phyloP scores from a whole-genome alignment of 1,284 basidiomycete species.

The Omphalotus olearius region DNA sequence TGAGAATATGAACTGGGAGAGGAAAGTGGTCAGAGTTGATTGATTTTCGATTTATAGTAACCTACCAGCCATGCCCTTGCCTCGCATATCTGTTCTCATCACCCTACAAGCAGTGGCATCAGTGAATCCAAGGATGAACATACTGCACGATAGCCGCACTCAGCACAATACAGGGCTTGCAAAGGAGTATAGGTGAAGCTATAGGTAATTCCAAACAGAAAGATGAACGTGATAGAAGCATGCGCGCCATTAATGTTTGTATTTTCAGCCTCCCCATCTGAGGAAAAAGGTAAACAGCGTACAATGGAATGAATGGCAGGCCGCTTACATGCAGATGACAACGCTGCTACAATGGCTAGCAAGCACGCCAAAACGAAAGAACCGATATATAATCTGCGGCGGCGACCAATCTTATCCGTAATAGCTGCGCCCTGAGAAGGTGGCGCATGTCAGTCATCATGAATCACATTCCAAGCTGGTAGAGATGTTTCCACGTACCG shows the following conservation, averaged over 20 bases:
- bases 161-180: constrained; percentile 26
- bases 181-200: constrained; percentile 25
- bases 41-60: background rate
- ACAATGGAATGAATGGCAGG: background rate
- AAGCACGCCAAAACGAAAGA: constrained; percentile 21
- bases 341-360: constrained; percentile 21
- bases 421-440: constrained; percentile 20
- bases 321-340: constrained; percentile 21
- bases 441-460: background rate
- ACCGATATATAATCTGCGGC: constrained; percentile 23
- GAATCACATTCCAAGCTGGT: background rate
- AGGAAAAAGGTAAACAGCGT: background rate
- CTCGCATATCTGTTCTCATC: constrained; percentile 26
- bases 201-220: constrained; percentile 24
- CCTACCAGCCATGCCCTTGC: constrained; percentile 25
- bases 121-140: background rate
- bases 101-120: constrained; percentile 14
- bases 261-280: constrained; percentile 21
- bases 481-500: constrained; percentile 6
- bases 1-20: constrained; percentile 22
- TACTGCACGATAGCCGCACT: constrained; percentile 15
- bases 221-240: constrained; percentile 25
- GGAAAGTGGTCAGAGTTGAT: background rate
- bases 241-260: constrained; percentile 22
- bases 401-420: constrained; percentile 23